Evolutionary conservation across 108 stramenopile genomes (phyloP).

Genomic region (Chaetoceros tenuissimus): DNA sequence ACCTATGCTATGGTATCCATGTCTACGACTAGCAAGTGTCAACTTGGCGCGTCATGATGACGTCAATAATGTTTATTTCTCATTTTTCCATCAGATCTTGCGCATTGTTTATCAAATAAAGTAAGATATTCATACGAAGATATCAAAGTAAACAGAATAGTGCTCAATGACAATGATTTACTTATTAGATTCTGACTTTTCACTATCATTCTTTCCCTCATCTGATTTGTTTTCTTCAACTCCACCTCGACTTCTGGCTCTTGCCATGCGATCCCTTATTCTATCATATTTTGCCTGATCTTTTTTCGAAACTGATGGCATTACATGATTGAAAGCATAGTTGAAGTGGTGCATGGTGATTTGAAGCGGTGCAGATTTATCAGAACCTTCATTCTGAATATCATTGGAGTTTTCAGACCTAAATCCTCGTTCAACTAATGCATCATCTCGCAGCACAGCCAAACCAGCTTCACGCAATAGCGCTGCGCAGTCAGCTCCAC

Average conservation of each 20-base stretch:
- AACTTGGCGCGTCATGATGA: too few species aligned
- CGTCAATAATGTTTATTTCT: too few species aligned
- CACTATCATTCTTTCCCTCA: background rate
- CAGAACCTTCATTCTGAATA: conserved; percentile 2
- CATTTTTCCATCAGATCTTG: too few species aligned
- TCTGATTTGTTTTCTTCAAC: conserved; percentile 14
- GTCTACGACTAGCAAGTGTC: too few species aligned
- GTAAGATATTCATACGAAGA: too few species aligned
- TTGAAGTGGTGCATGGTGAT: conserved; percentile 63
- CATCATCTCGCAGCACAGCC: conserved; percentile 66
- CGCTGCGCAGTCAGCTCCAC: conserved; percentile 86
- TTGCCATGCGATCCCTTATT: conserved; percentile 74
- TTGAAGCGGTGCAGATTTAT: conserved; percentile 16
- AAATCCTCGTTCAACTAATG: conserved; percentile 7
- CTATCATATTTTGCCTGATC: conserved; percentile 78
- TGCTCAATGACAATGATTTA: too few species aligned
- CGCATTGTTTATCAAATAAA: too few species aligned
- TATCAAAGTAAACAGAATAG: too few species aligned
- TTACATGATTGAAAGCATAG: conserved; percentile 76
- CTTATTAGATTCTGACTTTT: too few species aligned
- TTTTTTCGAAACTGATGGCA: conserved; percentile 77
- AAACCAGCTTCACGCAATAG: conserved; percentile 83
- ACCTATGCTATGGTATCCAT: too few species aligned
- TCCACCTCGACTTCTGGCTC: conserved; percentile 56
- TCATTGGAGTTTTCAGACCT: conserved; percentile 4